Conservation (phyloP, 345 rosid genomes). For the Luvunga scandens region DNA sequence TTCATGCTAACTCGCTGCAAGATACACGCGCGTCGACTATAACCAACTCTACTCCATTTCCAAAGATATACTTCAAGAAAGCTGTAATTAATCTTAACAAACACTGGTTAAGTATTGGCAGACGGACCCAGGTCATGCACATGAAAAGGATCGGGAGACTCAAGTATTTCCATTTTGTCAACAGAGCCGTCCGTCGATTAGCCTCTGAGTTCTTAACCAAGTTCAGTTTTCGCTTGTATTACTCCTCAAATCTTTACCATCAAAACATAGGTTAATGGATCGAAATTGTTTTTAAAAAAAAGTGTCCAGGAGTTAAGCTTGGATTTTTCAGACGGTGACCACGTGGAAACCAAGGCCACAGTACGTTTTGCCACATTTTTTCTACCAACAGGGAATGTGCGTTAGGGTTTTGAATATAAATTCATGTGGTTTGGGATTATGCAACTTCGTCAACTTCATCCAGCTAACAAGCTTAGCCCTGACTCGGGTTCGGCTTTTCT, state of each 20-base stretch:
- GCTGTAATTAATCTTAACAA: no score
- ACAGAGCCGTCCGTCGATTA: background rate
- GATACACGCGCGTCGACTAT: no score
- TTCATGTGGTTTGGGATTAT: background rate
- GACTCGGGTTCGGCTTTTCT: background rate
- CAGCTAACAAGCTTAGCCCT: background rate
- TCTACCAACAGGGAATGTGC: background rate
- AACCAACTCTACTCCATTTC: no score
- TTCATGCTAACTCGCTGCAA: no score
- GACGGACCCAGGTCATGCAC: background rate
- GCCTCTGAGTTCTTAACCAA: background rate
- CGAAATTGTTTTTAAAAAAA: background rate
- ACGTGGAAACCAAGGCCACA: background rate
- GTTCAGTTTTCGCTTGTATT: background rate
- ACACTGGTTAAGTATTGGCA: background rate
- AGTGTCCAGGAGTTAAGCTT: background rate
- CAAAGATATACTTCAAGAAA: no score
- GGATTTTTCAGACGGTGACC: conserved; percentile 7
- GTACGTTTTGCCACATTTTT: background rate
- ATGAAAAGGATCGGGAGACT: background rate
- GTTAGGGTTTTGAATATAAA: background rate
- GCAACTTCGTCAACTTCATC: background rate
- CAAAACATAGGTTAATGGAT: background rate
- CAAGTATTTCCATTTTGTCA: background rate
- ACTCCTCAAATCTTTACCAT: background rate